These are phyloP conservation scores for Fusarium sp. DNA, from an alignment of 2,329 filamentous ascomycete species.

Conservation along the genomic window DNA sequence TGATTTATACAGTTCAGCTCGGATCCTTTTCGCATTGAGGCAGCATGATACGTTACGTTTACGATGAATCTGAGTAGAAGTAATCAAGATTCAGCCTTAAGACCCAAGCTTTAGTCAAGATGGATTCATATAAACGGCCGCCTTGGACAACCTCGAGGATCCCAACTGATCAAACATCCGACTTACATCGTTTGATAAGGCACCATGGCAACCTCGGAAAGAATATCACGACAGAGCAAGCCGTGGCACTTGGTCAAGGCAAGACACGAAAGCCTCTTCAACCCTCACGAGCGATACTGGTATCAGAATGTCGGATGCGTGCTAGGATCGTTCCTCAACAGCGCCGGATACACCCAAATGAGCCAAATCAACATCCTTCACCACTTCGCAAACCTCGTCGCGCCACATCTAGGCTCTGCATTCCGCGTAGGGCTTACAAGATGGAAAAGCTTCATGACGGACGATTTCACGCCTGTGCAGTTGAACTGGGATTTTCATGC, in stretches of 20 bases:
- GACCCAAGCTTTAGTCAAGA: background rate
- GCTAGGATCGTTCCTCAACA: background rate
- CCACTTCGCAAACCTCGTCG: constrained; percentile 4
- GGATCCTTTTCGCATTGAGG: background rate
- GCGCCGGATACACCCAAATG: background rate
- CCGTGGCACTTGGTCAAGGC: background rate
- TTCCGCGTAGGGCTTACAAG: background rate
- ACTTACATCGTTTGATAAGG: background rate
- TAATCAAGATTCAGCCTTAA: background rate
- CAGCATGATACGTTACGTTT: background rate
- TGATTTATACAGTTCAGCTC: background rate
- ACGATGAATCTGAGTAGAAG: background rate
- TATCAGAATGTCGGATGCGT: background rate
- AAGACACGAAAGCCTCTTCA: background rate
- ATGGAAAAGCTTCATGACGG: constrained; percentile 53
- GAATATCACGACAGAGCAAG: background rate
- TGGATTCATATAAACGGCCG: background rate
- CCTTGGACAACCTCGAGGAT: background rate
- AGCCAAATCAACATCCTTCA: background rate
- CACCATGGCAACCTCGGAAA: background rate
- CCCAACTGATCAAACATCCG: background rate
- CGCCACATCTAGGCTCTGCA: background rate
- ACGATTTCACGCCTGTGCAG: constrained; percentile 50
- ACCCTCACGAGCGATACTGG: constrained; percentile 7
- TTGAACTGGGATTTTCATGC: constrained; percentile 50